Conservation (phyloP, 768 basidiomycete species). For the Russula sp. region DNA sequence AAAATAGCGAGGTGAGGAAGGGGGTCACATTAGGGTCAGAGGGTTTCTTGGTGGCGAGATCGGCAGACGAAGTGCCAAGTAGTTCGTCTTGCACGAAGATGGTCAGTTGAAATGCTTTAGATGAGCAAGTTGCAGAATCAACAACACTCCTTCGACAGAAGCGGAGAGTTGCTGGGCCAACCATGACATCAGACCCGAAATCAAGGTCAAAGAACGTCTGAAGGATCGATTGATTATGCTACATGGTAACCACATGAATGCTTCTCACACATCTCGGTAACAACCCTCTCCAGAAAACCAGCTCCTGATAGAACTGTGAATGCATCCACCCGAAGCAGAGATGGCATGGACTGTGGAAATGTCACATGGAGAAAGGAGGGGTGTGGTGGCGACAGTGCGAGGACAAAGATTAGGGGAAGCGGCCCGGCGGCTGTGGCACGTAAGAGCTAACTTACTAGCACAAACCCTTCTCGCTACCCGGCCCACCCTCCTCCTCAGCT, state of each 20-base stretch:
- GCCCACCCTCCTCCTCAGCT: too few relatives aligned
- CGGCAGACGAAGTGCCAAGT: constrained; percentile 8
- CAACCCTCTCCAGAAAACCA: constrained; percentile 45
- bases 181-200: constrained; percentile 54
- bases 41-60: constrained; percentile 17
- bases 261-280: constrained; percentile 42
- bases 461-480: too few relatives aligned
- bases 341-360: constrained; percentile 54
- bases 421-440: constrained; percentile 38
- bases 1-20: constrained; percentile 29
- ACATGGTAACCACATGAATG: neutral
- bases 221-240: neutral
- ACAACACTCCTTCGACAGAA: constrained; percentile 46
- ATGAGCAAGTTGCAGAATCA: constrained; percentile 59
- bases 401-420: constrained; percentile 62
- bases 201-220: constrained; percentile 60
- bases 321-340: constrained; percentile 49
- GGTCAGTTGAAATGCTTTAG: constrained; percentile 53
- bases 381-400: constrained; percentile 53
- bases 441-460: constrained; percentile 47
- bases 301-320: constrained; percentile 46
- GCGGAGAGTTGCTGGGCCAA: constrained; percentile 53
- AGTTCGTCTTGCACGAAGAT: constrained; percentile 34
- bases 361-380: constrained; percentile 49
- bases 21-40: constrained; percentile 24